Conservation (phyloP, 2,329 filamentous ascomycete species). For the Clonostachys sp. region DNA sequence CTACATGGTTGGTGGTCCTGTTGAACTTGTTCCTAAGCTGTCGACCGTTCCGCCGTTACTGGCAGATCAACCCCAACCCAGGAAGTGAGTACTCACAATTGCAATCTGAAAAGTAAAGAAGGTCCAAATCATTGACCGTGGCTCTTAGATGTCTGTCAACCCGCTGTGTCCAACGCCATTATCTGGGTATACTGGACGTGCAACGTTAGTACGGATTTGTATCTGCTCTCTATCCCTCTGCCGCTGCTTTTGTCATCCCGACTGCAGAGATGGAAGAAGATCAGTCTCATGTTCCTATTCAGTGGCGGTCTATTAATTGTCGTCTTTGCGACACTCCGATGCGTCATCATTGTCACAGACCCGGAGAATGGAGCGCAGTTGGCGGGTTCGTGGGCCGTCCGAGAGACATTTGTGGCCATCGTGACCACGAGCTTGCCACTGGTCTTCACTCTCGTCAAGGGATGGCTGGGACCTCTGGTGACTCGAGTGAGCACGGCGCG, state of each 20-base stretch:
- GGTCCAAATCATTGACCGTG: not conserved
- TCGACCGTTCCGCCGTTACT: conserved; percentile 45
- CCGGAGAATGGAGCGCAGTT: conserved; percentile 5
- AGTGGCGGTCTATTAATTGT: conserved; percentile 5
- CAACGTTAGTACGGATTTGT: conserved; percentile 11
- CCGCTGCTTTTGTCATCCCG: conserved; percentile 8
- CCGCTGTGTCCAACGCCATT: conserved; percentile 8
- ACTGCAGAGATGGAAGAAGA: conserved; percentile 4
- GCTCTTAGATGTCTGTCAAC: conserved; percentile 7
- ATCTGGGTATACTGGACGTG: conserved; percentile 7
- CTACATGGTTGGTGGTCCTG: conserved; percentile 43
- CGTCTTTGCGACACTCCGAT: conserved; percentile 5
- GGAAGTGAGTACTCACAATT: conserved; percentile 50
- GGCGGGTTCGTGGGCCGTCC: conserved; percentile 8
- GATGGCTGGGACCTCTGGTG: not conserved
- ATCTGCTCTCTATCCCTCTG: conserved; percentile 10
- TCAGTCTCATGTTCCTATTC: conserved; percentile 5
- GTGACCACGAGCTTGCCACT: conserved; percentile 9
- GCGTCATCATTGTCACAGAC: conserved; percentile 1
- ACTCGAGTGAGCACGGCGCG: no score
- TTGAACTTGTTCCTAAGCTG: conserved; percentile 48
- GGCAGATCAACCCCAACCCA: conserved; percentile 42
- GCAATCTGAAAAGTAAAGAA: not conserved
- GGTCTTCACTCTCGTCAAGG: conserved; percentile 4
- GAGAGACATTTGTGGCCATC: conserved; percentile 9